Base-by-base conservation (phyloP, 208 protist genomes). In the Crithidia sp. region DNA sequence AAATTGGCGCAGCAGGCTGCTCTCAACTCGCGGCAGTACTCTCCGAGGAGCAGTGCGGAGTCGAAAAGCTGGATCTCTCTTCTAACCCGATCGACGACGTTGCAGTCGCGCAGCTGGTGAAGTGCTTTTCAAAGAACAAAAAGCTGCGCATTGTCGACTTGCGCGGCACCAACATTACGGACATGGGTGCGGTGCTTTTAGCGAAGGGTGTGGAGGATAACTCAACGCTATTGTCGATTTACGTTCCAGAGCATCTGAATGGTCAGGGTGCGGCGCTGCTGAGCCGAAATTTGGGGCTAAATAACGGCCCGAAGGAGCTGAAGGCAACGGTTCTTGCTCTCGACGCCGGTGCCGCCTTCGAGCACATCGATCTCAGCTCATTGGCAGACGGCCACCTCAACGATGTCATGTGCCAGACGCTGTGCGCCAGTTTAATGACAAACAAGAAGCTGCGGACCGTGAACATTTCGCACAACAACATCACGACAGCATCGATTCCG, bases 11-110 rank as follows among this genome's bases (percentile, higher is more conserved):
- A 14, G 80, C 76, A 2, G 89, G 88, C 19, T 94, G 88, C 68
- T 64, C 82, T 37, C 57, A 72, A 16, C 66, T 97, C 19, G 86
- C 81, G 19, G 74, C 66, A 13, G 63, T 89, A n/a, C 39, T 96
- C 13, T 19, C 71, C 5, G 44, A 85, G n/a, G 55, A 74, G 40
- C 64, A 71, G 47, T 94, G 81, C 77, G 79, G 63, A 17, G 77
- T 94, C 57, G 41, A 55, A 13, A 67, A 68, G 54, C 56, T 96
- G 10, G 73, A 84, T 61, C 62, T 96, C 8, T 71, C 72, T 41
- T 47, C 52, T 19, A 97, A 95, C 61, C 85, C 88, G 36, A 86
- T 95, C 45, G 79, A 92, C 61, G 84, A 94, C 54, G 28, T 67
- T 16, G 88, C 81, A 17, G 67, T 90, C 3, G 67, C 45, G 16